Evolutionary conservation across 768 basidiomycete species (phyloP), one percentile per base, ranked within the genome.

Genomic region (Calocybe gangraenosa): DNA sequence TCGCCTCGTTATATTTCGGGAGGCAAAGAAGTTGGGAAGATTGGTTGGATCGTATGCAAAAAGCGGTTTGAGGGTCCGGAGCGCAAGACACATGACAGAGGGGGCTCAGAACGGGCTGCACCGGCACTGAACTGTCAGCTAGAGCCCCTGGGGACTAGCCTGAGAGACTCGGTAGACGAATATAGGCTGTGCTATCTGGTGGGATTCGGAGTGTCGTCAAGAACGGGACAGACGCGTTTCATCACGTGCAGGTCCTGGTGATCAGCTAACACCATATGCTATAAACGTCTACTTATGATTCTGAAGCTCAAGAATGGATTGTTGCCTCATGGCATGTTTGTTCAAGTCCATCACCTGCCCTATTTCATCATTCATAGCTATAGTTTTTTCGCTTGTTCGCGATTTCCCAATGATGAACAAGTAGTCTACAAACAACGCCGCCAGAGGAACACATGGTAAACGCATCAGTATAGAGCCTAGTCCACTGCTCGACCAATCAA

Each of bases 41-140:
- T 9, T 35, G 39, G 32, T 21, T 40, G 47, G 38, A 47, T 42
- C 52, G 45, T 56, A 37, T 53, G 49, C 38, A 50, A 19, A 28
- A 6, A 49, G 31, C 55, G 53, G 51, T 32, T 38, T 32, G 18
- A 40, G 25, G 47, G 50, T 31, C 56, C 40, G 43, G 40, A 34
- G 46, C 46, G 36, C 42, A 11, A 47, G 43, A 44, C 56, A 57
- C 56, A 57, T 57, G 53, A 57, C 53, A 50, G 49, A 46, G 48
- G 34, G 15, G 42, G 46, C 46, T 44, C 33, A 44, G 45, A 33
- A 48, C 47, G 28, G 46, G 52, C 43, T 34, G 53, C 51, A 37
- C 34, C 40, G 48, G 48, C 21, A 35, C 33, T 34, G 40, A 37
- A 17, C 37, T 42, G 44, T 25, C 42, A 41, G 44, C 13, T 23